Evolutionary conservation across 495 filamentous ascomycete species (phyloP), one percentile per base, ranked within the genome.

Genomic region (Penicillium longicatenatum): DNA sequence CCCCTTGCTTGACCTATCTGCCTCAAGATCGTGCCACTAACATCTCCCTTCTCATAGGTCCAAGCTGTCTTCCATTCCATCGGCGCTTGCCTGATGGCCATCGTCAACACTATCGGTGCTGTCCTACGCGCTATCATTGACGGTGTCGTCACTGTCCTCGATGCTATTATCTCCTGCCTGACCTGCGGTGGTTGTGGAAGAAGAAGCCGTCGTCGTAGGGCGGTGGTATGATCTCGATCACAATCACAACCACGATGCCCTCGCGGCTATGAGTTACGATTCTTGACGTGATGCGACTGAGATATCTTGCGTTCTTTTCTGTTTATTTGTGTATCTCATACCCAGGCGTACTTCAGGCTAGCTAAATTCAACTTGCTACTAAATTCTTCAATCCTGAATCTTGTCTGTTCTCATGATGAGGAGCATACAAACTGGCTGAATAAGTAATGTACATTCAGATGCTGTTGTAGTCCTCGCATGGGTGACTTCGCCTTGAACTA

Each of bases 111-210:
- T 67, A 87, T 95, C 71, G 91, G 87, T 51, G 79, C 81, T 63
- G 82, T 90, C 76, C 80, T 90, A 56, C 84, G 81, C 59, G 84
- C 85, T 60, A 91, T 98, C 79, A 87, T 97, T 80, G 84, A 83
- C 72, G 93, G 84, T 68, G 83, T 95, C 66, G 84, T 92, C 64
- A 71, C 83, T 58, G 77, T 96, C 75, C 82, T 96, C 79, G 86
- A 87, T 74, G 89, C 90, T 75, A 81, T 96, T 75, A 88, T 97
- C 78, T 84, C 82, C 57, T 96, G 87, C 79, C 74, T 97, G 53
- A 96, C 92, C 43, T 97, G 92, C 79, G 85, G 90, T 16, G 77
- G 77, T 29, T 75, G 73, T 31, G 84, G 83, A 17, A 55, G 74
- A 24, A 61, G 81, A 35, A 64, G 75, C 31, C 68, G 73, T 11